A percentile compares a stretch with the other conserved stretches of the same genome.
Conservation (phyloP, 306 rosid genomes). For the Vachellia pachyceras region DNA sequence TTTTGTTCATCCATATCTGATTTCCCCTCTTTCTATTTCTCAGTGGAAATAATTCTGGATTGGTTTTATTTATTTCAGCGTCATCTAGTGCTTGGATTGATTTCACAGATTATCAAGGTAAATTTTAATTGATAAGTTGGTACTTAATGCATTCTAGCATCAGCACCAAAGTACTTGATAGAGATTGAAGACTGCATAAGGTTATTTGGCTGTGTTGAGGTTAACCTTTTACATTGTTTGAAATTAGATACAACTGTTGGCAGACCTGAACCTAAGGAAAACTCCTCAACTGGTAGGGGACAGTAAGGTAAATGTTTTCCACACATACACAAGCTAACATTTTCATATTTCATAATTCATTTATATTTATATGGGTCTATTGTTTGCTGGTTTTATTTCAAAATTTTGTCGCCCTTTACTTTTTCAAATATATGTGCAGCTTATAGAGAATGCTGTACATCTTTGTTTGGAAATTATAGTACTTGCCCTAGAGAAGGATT, state of each 20-base stretch:
- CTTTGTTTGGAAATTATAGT: too few species aligned
- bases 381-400: too few species aligned
- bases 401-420: too few species aligned
- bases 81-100: conserved; percentile 93
- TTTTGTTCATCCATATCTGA: background rate
- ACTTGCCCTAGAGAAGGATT: too few species aligned
- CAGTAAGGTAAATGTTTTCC: conserved; percentile 62
- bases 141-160: background rate
- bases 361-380: conserved; percentile 7
- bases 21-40: background rate
- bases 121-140: background rate
- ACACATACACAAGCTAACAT: background rate
- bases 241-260: conserved; percentile 88
- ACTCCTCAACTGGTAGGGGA: conserved; percentile 93
- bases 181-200: too few species aligned
- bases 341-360: background rate
- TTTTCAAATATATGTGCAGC: too few species aligned
- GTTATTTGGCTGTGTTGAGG: conserved; percentile 4
- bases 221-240: conserved; percentile 37
- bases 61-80: conserved; percentile 67
- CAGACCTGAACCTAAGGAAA: conserved; percentile 93
- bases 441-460: too few species aligned
- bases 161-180: too few species aligned
- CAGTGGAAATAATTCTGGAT: background rate
- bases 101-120: conserved; percentile 98